Conservation (phyloP, 1,284 basidiomycete species). For the Coriolopsis trogii region DNA sequence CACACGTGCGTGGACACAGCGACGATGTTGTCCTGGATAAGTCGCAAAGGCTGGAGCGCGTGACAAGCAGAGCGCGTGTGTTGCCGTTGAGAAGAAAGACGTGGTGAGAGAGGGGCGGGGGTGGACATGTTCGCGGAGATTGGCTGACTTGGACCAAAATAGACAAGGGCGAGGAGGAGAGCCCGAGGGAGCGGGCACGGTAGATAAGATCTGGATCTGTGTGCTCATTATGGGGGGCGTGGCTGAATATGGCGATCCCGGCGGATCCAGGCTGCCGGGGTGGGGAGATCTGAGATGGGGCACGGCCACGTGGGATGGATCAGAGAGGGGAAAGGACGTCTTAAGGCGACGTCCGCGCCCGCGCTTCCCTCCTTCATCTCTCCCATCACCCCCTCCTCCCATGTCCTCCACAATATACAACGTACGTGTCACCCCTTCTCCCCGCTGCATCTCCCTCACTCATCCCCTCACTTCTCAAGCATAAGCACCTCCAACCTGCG, state of each 20-base stretch:
- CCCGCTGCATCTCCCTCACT: constrained; percentile 1
- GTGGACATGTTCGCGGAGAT: constrained; percentile 9
- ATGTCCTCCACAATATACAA: constrained; percentile 42
- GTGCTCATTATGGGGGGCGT: constrained; percentile 9
- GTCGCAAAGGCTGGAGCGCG: too few relatives aligned
- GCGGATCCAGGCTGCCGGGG: constrained; percentile 20
- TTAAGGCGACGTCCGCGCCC: constrained; percentile 23
- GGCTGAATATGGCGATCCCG: constrained; percentile 24
- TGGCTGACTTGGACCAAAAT: background rate
- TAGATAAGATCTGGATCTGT: constrained; percentile 23
- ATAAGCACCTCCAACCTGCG: constrained; percentile 66
- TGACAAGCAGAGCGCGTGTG: too few relatives aligned
- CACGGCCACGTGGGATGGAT: constrained; percentile 20
- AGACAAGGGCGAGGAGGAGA: too few relatives aligned
- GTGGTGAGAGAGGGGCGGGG: too few relatives aligned
- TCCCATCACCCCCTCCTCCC: constrained; percentile 23
- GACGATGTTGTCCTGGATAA: too few relatives aligned
- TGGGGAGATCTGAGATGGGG: constrained; percentile 26
- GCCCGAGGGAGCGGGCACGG: background rate
- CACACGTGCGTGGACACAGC: too few relatives aligned
- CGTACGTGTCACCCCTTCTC: constrained; percentile 27
- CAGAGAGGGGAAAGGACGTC: constrained; percentile 21
- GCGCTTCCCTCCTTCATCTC: constrained; percentile 26
- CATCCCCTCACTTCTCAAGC: constrained; percentile 42
- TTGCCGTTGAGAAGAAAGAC: too few relatives aligned